Evolutionary conservation across 352 stramenopile genomes (phyloP).

Genomic region (Halophytophthora polymorphica): DNA sequence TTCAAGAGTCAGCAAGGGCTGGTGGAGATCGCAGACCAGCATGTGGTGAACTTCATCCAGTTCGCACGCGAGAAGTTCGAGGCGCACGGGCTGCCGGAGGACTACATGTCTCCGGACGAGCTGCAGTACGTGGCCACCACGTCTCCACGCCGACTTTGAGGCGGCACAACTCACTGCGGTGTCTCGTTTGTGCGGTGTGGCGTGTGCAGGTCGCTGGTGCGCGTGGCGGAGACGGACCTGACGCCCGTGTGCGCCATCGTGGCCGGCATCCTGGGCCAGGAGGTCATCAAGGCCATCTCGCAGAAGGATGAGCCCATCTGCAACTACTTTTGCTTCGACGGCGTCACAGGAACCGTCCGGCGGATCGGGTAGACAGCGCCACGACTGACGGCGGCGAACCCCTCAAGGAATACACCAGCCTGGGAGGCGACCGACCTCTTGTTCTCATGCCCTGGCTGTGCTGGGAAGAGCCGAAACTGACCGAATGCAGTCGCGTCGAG

Average conservation of each 20-base stretch:
- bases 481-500: slow-evolving; percentile 4
- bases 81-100: slow-evolving; percentile 48
- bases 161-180: neutral
- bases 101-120: slow-evolving; percentile 57
- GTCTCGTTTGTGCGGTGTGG: neutral
- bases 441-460: too few relatives aligned
- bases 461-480: too few relatives aligned
- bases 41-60: slow-evolving; percentile 45
- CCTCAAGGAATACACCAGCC: slow-evolving; percentile 12
- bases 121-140: slow-evolving; percentile 32
- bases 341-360: slow-evolving; percentile 48
- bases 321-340: slow-evolving; percentile 96
- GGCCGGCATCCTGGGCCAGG: slow-evolving; percentile 95
- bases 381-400: neutral
- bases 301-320: slow-evolving; percentile 95
- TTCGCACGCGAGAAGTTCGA: slow-evolving; percentile 52
- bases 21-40: slow-evolving; percentile 8
- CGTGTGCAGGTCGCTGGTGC: slow-evolving; percentile 33
- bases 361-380: slow-evolving; percentile 40
- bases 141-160: neutral
- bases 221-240: slow-evolving; percentile 56
- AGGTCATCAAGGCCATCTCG: slow-evolving; percentile 98
- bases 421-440: neutral
- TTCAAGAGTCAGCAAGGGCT: slow-evolving; percentile 32
- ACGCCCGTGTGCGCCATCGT: slow-evolving; percentile 94